phyloP scores from a whole-genome alignment of 2,329 filamentous ascomycete genomes.

The Cordyceps cateniannulata region DNA sequence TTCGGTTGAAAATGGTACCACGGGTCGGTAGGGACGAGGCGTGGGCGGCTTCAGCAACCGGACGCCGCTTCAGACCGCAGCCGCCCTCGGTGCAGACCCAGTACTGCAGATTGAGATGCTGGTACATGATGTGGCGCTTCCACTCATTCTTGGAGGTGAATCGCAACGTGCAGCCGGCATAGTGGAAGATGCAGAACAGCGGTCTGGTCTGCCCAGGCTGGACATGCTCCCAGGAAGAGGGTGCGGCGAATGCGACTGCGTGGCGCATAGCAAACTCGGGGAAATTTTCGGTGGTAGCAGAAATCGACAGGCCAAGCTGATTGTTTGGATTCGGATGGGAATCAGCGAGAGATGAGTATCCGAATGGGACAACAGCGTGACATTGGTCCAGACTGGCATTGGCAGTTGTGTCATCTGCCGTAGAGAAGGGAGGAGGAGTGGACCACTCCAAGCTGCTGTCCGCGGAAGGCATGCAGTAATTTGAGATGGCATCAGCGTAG shows the following conservation, averaged over 20 bases:
- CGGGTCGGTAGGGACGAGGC: constrained; percentile 34
- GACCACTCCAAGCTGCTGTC: background rate
- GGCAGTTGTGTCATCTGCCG: background rate
- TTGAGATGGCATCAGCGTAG: background rate
- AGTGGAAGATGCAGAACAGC: constrained; percentile 72
- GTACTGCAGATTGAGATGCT: constrained; percentile 68
- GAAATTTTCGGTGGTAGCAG: background rate
- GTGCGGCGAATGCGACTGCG: no score
- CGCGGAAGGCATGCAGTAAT: background rate
- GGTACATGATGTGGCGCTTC: constrained; percentile 79
- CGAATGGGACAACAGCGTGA: background rate
- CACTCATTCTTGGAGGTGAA: constrained; percentile 81
- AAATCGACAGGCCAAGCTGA: background rate
- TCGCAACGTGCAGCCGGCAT: constrained; percentile 65
- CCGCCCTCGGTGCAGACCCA: constrained; percentile 49
- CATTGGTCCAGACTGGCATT: background rate
- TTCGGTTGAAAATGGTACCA: constrained; percentile 71
- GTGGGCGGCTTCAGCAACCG: constrained; percentile 7
- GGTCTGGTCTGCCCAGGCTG: constrained; percentile 49
- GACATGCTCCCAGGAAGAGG: constrained; percentile 41
- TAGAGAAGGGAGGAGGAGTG: background rate
- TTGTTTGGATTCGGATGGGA: background rate
- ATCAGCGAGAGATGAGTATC: background rate
- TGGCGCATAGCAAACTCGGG: no score
- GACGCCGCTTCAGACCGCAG: constrained; percentile 34